Percentiles rank a stretch among this genome's conserved stretches.
Evolutionary conservation across 2,329 filamentous ascomycete genomes (phyloP).

Genomic region (Aspergillus latus): DNA sequence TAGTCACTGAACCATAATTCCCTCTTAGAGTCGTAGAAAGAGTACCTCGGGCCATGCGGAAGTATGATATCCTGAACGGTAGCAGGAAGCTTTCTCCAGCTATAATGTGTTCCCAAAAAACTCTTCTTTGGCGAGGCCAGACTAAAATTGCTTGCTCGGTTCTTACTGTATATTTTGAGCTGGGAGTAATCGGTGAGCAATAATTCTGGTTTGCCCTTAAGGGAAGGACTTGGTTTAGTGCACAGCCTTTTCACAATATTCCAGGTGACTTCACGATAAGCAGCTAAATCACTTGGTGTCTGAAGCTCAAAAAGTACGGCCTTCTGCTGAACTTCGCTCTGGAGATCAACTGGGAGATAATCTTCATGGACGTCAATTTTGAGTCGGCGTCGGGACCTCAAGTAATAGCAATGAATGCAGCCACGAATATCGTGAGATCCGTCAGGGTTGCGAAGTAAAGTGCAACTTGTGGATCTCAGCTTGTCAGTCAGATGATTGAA

Average conservation of each 20-base stretch:
- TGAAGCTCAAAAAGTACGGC: conserved; percentile 55
- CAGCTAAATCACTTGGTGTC: conserved; percentile 46
- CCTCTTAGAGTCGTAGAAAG: conserved; percentile 48
- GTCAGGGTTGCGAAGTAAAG: conserved; percentile 22
- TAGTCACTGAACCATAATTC: conserved; percentile 42
- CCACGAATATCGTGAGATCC: conserved; percentile 32
- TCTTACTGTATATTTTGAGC: conserved; percentile 26
- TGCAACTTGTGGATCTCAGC: conserved; percentile 42
- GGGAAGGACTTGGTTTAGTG: conserved; percentile 20
- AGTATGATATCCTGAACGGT: conserved; percentile 45
- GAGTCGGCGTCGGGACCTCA: conserved; percentile 39
- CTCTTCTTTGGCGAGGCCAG: conserved; percentile 52
- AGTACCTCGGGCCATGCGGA: conserved; percentile 48
- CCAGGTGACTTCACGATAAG: conserved; percentile 57
- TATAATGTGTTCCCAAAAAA: conserved; percentile 52
- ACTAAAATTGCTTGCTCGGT: conserved; percentile 13
- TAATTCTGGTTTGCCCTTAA: conserved; percentile 21
- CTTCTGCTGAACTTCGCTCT: conserved; percentile 32
- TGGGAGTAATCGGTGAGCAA: conserved; percentile 36
- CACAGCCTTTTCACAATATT: conserved; percentile 43
- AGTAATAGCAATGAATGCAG: conserved; percentile 50
- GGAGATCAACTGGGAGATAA: conserved; percentile 43
- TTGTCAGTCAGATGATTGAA: conserved; percentile 36
- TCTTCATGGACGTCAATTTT: conserved; percentile 52
- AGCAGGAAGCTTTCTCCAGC: conserved; percentile 42